Evolutionary conservation across 2,329 filamentous ascomycete species (phyloP).

Genomic region (Arthroderma uncinatum): DNA sequence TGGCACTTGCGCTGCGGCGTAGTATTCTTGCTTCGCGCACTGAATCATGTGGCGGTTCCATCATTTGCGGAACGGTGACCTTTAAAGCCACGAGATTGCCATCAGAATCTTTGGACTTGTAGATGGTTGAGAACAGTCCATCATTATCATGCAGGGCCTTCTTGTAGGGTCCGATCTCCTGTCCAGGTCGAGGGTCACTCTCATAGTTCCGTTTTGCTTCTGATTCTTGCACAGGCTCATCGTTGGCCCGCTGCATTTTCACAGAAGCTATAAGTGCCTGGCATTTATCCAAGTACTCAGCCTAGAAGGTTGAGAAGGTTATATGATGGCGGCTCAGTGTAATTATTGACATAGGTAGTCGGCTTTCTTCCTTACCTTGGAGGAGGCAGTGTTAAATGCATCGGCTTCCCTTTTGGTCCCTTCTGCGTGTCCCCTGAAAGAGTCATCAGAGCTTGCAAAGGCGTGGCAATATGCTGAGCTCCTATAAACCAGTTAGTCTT

Average conservation of each 20-base stretch:
- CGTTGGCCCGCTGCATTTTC: slow-evolving; percentile 16
- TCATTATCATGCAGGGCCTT: slow-evolving; percentile 47
- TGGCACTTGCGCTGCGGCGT: slow-evolving; percentile 19
- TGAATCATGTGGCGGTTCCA: slow-evolving; percentile 72
- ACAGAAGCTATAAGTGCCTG: slow-evolving; percentile 26
- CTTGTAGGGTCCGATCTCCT: slow-evolving; percentile 44
- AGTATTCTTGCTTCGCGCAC: slow-evolving; percentile 69
- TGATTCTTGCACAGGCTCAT: slow-evolving; percentile 16
- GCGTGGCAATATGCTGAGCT: slow-evolving; percentile 37
- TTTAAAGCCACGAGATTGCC: slow-evolving; percentile 60
- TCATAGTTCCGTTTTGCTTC: slow-evolving; percentile 17
- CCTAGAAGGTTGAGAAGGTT: slow-evolving; percentile 33
- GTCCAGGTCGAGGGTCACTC: slow-evolving; percentile 23
- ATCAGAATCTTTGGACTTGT: slow-evolving; percentile 47
- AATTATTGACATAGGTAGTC: neutral
- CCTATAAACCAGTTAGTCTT: slow-evolving; percentile 6
- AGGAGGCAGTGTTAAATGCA: slow-evolving; percentile 29
- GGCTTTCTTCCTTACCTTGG: slow-evolving; percentile 25
- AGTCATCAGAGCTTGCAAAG: slow-evolving; percentile 32
- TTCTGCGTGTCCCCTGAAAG: slow-evolving; percentile 41
- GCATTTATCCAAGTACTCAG: slow-evolving; percentile 42
- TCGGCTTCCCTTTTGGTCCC: slow-evolving; percentile 54
- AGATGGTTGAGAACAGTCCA: slow-evolving; percentile 76
- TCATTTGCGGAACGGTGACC: slow-evolving; percentile 62
- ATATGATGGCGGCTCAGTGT: neutral